phyloP scores from a whole-genome alignment of 176 grass and related monocot genomes.

The Themeda triandra region DNA sequence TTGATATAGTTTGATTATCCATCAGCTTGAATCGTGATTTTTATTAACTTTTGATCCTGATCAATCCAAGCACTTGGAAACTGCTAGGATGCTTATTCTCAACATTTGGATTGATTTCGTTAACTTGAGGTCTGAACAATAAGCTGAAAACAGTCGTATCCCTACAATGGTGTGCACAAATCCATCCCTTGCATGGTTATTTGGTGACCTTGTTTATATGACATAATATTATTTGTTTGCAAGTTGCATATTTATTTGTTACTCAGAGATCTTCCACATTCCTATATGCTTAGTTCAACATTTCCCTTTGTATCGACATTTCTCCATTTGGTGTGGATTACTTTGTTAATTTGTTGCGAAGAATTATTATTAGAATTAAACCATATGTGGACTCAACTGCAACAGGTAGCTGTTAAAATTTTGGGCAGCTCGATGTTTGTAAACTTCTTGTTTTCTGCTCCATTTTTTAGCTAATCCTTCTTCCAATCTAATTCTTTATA shows the following conservation, averaged over 20 bases:
- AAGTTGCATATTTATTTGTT: background rate
- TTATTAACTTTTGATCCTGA: slow-evolving; percentile 64
- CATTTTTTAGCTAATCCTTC: background rate
- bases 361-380: slow-evolving; percentile 8
- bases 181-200: background rate
- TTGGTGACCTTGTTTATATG: background rate
- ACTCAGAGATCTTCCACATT: background rate
- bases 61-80: slow-evolving; percentile 99
- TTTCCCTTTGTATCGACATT: too few relatives aligned
- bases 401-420: too few relatives aligned
- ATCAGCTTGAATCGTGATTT: background rate
- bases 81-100: slow-evolving; percentile 79
- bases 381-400: background rate
- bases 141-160: slow-evolving; percentile 92
- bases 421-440: slow-evolving; percentile 9
- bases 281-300: background rate
- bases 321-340: too few relatives aligned
- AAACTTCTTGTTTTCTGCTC: slow-evolving; percentile 17
- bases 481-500: background rate
- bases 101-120: slow-evolving; percentile 95
- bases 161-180: slow-evolving; percentile 71
- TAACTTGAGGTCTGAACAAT: slow-evolving; percentile 94
- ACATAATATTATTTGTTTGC: slow-evolving; percentile 10
- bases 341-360: too few relatives aligned
- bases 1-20: background rate